phyloP scores from a whole-genome alignment of 495 filamentous ascomycete genomes.

The Pseudotulostoma volvatum region DNA sequence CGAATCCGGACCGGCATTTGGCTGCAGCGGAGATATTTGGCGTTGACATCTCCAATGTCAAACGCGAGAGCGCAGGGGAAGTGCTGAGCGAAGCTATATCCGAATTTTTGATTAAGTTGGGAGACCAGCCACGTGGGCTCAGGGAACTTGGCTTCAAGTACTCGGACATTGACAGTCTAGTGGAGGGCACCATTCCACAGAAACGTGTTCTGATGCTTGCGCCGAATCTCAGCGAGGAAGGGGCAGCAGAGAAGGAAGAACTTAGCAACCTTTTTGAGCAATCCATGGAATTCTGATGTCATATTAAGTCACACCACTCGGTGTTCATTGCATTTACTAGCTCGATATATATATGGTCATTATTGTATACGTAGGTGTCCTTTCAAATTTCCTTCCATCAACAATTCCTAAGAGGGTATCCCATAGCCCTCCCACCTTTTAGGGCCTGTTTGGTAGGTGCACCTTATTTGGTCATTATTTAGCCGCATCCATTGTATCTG shows the following conservation, averaged over 20 bases:
- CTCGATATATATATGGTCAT: too few relatives aligned
- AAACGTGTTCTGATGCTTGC: conserved; percentile 79
- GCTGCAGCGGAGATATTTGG: conserved; percentile 82
- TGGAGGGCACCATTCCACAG: conserved; percentile 91
- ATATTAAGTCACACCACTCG: too few relatives aligned
- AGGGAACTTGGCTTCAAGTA: conserved; percentile 64
- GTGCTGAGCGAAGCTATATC: conserved; percentile 67
- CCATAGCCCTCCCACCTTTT: too few relatives aligned
- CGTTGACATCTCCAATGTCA: conserved; percentile 71
- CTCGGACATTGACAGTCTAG: conserved; percentile 59
- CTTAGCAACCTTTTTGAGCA: conserved; percentile 47
- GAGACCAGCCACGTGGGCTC: conserved; percentile 79
- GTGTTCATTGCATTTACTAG: too few relatives aligned
- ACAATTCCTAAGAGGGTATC: too few relatives aligned
- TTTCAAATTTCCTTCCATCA: too few relatives aligned
- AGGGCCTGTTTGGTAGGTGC: too few relatives aligned
- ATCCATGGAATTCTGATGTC: conserved; percentile 46
- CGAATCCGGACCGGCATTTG: conserved; percentile 82
- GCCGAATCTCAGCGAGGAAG: conserved; percentile 54
- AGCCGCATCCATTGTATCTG: too few relatives aligned
- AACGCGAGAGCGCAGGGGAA: conserved; percentile 72
- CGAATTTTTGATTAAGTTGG: conserved; percentile 63
- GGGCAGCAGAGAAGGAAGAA: conserved; percentile 47
- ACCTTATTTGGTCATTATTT: too few relatives aligned
- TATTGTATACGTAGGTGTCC: too few relatives aligned